Conservation (phyloP, 2,329 filamentous ascomycete genomes). For the Ophiostoma pallidulum region DNA sequence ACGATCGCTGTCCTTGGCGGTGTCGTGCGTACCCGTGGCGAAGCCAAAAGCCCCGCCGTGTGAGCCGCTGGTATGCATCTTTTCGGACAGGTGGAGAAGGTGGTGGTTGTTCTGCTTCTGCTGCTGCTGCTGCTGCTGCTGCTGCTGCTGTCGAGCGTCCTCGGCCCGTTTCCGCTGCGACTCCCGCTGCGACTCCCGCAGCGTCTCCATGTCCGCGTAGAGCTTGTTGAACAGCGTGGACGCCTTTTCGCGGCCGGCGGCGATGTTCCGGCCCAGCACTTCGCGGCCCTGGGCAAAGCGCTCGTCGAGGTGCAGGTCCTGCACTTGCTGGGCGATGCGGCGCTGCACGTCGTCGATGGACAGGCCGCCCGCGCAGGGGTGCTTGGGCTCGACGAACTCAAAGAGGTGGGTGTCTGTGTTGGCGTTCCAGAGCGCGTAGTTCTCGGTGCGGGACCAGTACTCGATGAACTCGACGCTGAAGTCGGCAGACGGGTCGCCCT, state of each 20-base stretch:
- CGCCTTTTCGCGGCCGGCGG: constrained; percentile 79
- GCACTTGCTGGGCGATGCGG: constrained; percentile 80
- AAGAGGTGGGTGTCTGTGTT: constrained; percentile 82
- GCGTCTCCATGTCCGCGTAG: constrained; percentile 80
- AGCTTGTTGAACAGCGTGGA: constrained; percentile 78
- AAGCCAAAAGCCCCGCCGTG: too few species aligned
- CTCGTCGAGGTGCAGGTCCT: constrained; percentile 89
- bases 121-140: constrained; percentile 2
- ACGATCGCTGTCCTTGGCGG: too few species aligned
- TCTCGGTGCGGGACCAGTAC: constrained; percentile 81
- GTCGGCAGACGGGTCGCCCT: constrained; percentile 76
- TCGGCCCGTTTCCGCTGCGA: constrained; percentile 56
- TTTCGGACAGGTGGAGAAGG: background rate
- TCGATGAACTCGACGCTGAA: constrained; percentile 79
- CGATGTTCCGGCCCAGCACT: constrained; percentile 78
- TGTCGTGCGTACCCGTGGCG: too few species aligned
- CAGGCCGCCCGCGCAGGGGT: constrained; percentile 86
- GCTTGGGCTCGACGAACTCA: constrained; percentile 84
- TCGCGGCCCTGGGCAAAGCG: constrained; percentile 75
- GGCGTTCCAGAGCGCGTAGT: constrained; percentile 79
- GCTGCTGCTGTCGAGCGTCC: constrained; percentile 32
- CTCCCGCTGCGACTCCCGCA: constrained; percentile 67
- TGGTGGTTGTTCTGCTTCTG: too few species aligned
- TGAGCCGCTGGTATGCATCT: background rate
- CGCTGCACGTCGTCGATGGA: constrained; percentile 92